A percentile compares a stretch with the other conserved stretches of the same genome.
Conservation (phyloP, 768 basidiomycete genomes). For the Calocera viscosa region DNA sequence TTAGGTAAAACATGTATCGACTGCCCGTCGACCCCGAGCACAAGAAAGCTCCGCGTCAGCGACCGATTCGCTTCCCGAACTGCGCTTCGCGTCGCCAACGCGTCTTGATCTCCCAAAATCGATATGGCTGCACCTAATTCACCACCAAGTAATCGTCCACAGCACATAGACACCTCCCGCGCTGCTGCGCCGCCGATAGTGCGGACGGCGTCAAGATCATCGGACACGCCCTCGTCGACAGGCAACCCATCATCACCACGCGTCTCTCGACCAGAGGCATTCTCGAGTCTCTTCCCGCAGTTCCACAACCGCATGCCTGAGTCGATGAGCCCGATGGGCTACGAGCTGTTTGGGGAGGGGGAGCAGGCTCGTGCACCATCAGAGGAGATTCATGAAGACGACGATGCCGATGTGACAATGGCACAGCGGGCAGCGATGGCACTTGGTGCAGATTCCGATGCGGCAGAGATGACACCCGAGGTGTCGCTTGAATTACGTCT, state of each 20-base stretch:
- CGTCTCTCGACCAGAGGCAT: neutral
- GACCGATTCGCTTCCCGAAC: neutral
- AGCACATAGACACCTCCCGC: neutral
- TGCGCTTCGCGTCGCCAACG: neutral
- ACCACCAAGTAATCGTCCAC: neutral
- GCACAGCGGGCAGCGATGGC: neutral
- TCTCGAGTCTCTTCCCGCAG: neutral
- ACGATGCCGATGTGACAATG: neutral
- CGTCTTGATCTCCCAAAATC: neutral
- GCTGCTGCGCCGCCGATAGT: neutral
- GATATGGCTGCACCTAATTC: conserved; percentile 4
- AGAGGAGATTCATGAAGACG: neutral
- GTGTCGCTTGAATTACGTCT: conserved; percentile 62
- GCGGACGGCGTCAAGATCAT: neutral
- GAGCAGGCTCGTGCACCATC: neutral
- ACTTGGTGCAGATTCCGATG: neutral
- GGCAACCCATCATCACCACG: conserved; percentile 3
- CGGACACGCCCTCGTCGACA: neutral
- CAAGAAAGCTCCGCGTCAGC: neutral
- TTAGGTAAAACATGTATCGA: no score
- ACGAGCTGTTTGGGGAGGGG: neutral
- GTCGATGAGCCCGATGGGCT: conserved; percentile 6
- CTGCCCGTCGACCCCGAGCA: neutral
- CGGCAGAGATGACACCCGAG: neutral
- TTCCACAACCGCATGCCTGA: conserved; percentile 6